These are phyloP conservation scores for Protea cynaroides DNA, from an alignment of 164 flowering plant species.

Conservation along the genomic window DNA sequence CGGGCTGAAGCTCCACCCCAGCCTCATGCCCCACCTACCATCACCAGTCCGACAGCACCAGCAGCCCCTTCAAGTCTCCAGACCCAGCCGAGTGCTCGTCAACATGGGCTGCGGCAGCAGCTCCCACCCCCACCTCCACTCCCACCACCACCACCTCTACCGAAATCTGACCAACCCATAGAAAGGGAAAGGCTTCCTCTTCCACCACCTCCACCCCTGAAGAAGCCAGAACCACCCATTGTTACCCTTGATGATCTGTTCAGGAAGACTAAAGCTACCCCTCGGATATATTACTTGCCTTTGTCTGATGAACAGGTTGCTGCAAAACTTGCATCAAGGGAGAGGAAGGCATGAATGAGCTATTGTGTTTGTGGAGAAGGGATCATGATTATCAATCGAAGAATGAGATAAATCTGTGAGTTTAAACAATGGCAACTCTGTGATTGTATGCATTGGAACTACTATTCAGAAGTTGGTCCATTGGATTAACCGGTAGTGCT, in stretches of 20 bases:
- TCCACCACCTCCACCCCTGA: constrained; percentile 57
- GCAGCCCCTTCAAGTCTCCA: constrained; percentile 7
- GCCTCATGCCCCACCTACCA: constrained; percentile 32
- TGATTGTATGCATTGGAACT: too few species aligned
- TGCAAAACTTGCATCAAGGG: constrained; percentile 43
- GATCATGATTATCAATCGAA: not conserved
- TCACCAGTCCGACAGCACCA: constrained; percentile 12
- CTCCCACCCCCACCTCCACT: constrained; percentile 49
- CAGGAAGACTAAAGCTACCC: constrained; percentile 65
- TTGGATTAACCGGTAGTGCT: too few species aligned
- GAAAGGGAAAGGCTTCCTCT: constrained; percentile 41
- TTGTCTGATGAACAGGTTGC: constrained; percentile 78
- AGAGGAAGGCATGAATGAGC: constrained; percentile 17
- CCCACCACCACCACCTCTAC: constrained; percentile 47
- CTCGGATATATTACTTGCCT: constrained; percentile 84
- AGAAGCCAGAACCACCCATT: constrained; percentile 62
- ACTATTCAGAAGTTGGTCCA: too few species aligned
- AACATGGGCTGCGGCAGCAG: constrained; percentile 39
- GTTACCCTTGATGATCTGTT: constrained; percentile 85
- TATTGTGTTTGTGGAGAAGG: not conserved
- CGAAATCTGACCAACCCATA: constrained; percentile 34
- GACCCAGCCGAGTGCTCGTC: constrained; percentile 44
- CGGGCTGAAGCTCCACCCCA: constrained; percentile 43
- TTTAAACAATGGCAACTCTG: too few species aligned
- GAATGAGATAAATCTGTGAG: not conserved